Evolutionary conservation across 768 basidiomycete species (phyloP).

Genomic region (Candolleomyces efflorescens): DNA sequence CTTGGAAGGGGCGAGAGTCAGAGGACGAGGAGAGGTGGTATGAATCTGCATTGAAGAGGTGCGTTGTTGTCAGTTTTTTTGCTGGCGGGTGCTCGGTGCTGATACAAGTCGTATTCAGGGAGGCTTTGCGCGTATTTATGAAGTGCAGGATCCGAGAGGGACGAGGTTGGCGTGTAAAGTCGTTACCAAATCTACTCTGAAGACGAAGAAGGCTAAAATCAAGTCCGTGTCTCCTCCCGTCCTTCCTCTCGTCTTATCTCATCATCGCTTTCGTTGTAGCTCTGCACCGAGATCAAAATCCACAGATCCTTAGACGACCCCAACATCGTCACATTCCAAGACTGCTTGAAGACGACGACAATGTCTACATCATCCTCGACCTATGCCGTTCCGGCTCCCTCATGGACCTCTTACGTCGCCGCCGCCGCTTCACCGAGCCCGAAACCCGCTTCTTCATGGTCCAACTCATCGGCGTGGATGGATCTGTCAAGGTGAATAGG

Average conservation of each 20-base stretch:
- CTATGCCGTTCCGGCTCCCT: slow-evolving; percentile 86
- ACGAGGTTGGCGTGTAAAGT: slow-evolving; percentile 85
- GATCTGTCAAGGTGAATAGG: slow-evolving; percentile 28
- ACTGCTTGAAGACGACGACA: slow-evolving; percentile 92
- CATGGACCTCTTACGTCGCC: slow-evolving; percentile 87
- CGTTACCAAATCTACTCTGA: slow-evolving; percentile 86
- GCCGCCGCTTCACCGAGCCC: slow-evolving; percentile 84
- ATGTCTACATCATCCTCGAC: slow-evolving; percentile 97
- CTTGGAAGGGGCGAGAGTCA: too few species aligned
- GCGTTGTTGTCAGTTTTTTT: too few species aligned
- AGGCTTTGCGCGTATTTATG: slow-evolving; percentile 95
- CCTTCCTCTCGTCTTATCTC: neutral
- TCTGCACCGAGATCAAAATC: slow-evolving; percentile 98
- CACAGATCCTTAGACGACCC: slow-evolving; percentile 88
- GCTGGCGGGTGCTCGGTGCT: too few species aligned
- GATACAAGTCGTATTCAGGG: too few species aligned
- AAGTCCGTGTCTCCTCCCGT: slow-evolving; percentile 72
- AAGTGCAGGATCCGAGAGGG: slow-evolving; percentile 73
- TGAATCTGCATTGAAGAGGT: too few species aligned
- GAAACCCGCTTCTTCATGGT: slow-evolving; percentile 92
- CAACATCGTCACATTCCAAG: slow-evolving; percentile 88
- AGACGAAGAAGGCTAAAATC: slow-evolving; percentile 95
- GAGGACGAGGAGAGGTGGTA: too few species aligned
- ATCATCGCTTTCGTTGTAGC: slow-evolving; percentile 36
- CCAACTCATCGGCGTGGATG: slow-evolving; percentile 82